Base-by-base conservation (phyloP, 495 filamentous ascomycete genomes). In the Talaromyces trachyspermus region DNA sequence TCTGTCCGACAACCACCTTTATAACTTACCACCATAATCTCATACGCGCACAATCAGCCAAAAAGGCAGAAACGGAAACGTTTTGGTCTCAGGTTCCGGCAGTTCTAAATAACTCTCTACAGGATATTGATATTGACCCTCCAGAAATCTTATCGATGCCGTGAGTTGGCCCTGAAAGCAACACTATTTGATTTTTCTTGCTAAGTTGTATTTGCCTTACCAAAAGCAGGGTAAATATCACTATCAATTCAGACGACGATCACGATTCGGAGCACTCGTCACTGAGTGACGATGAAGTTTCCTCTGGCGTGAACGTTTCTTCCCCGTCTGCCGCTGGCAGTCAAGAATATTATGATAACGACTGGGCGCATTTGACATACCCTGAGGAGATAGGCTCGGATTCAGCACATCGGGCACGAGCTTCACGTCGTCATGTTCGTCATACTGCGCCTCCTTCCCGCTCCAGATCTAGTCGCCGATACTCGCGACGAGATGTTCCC, bases 321-420 rank as follows among this genome's bases (percentile, higher is more conserved):
- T 60, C 64, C 8, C 63, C 65, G 51, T 75, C 69, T 32, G 64
- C 57, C 36, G 50, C 58, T 47, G 75, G 64, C 50, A 79, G 74
- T 62, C 70, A 75, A 66, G 66, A 76, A 37, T 61, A 51, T 19
- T 72, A 79, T 23, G 72, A 68, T 47, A n/a, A n/a, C n/a, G 75
- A 79, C 54, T 78, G 77, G 58, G 70, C 72, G 49, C 57, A 68
- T 46, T 49, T 72, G 45, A 42, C 68, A 48, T 75, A 75, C 51
- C 70, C 69, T 49, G 83, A 82, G 57, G 86, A 90, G 54, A 65
- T 92, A 54, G 81, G 84, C 18, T 85, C 82, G 27, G 88, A 94
- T 69, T 90, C 87, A n/a, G 87, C 87, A 22, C 91, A 81, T 52
- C 70, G 79, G 49, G 75, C 78, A 49, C 72, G 76, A 41, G 75